These are phyloP conservation scores for Fusarium phyllophilum DNA, from an alignment of 2,329 filamentous ascomycete species.

Conservation along the genomic window DNA sequence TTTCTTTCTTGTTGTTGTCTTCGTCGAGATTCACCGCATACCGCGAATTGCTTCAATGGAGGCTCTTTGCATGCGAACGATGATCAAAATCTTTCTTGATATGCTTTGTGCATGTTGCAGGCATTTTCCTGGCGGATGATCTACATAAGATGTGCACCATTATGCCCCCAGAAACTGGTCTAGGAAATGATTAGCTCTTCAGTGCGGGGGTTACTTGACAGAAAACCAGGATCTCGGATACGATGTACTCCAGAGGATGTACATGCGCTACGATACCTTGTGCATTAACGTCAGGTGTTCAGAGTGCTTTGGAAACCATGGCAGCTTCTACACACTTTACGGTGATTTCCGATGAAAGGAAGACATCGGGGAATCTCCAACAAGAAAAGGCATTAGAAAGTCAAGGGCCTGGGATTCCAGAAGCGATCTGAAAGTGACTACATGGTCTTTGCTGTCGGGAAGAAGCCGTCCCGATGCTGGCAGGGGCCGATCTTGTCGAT, in stretches of 20 bases:
- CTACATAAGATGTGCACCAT: conserved; percentile 46
- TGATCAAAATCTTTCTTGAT: conserved; percentile 1
- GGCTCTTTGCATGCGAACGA: not conserved
- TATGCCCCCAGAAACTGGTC: conserved; percentile 26
- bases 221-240: conserved; percentile 16
- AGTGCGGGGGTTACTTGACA: conserved; percentile 21
- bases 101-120: conserved; percentile 1
- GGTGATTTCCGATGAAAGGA: not conserved
- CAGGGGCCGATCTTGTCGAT: conserved; percentile 45
- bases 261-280: not conserved
- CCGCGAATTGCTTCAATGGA: conserved; percentile 3
- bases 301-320: not conserved
- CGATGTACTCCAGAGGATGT: not conserved
- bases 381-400: not conserved
- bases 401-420: conserved; percentile 7
- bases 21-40: not conserved
- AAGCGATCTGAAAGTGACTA: conserved; percentile 25
- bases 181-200: conserved; percentile 23
- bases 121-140: conserved; percentile 34
- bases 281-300: not conserved
- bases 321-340: not conserved
- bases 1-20: not conserved
- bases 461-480: conserved; percentile 36
- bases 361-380: not conserved
- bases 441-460: conserved; percentile 32